Evolutionary conservation across 257 asterid species (phyloP), one percentile per base, ranked within the genome.

Genomic region (Nicotiana attenuata): DNA sequence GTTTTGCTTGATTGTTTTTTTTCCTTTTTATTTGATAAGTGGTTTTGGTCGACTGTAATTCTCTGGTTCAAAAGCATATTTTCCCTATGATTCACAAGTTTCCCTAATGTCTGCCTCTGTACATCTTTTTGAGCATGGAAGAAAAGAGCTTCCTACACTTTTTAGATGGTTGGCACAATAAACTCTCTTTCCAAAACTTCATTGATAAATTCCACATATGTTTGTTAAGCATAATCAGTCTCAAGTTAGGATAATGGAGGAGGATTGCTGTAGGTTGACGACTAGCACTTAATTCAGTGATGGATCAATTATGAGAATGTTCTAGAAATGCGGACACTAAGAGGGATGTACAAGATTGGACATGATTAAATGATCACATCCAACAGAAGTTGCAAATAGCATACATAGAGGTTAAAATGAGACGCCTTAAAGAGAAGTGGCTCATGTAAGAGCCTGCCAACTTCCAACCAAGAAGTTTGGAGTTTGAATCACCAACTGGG

Each of bases 381-480:
- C 78, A 45, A 28, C 78, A 71, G 59, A 45, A 45, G 20, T 56
- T 20, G 33, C 33, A 69, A 38, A 29, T 41, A n/a, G 78, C 78
- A 71, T 71, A 45, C 59, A 41, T 13, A 20, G 9, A 41, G 35
- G n/a, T 71, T 71, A 20, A 41, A 68, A 41, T 45, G 78, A 71
- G 52, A 38, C 31, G 47, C 45, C 33, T 38, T n/a, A 71, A 41
- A 45, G 35, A 11, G 35, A 71, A 71, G 78, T 71, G 47, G 78
- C 60, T 41, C 10, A 22, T 71, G 78, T 20, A 45, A 69, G 77
- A 41, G 33, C 57, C 31, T 69, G 33, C 31, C 53, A 5, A 71
- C 78, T 45, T 71, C 60, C 78, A 71, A 71, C 20, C 35, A 71
- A 45, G 78, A 71, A 22, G 53, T 22, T 71, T 24, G 78, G 59